Percentiles rank a stretch among this genome's conserved stretches.
These are phyloP conservation scores for Calonectria hawksworthii DNA, from an alignment of 2,329 filamentous ascomycete species.

Conservation along the genomic window DNA sequence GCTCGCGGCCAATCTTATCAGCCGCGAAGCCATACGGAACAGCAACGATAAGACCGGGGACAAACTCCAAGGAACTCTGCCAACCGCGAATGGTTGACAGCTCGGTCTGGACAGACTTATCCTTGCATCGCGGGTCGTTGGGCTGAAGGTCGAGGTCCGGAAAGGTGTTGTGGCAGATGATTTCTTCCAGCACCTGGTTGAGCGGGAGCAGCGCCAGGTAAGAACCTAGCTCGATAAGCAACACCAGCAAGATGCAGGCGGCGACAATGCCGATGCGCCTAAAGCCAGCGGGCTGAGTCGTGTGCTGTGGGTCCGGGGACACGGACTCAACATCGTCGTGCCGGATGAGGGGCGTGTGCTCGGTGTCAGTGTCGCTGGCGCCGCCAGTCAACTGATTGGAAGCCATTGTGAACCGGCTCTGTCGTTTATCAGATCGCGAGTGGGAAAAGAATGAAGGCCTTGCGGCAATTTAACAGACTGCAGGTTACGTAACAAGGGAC, in stretches of 20 bases:
- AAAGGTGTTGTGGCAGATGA: neutral
- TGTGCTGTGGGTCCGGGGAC: neutral
- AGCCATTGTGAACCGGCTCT: neutral
- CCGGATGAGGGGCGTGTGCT: neutral
- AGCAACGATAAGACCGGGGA: neutral
- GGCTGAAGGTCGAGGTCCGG: neutral
- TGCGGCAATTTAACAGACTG: neutral
- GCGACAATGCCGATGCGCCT: neutral
- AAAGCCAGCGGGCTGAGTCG: neutral
- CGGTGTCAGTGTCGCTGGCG: neutral
- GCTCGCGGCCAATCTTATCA: neutral
- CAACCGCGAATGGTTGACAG: neutral
- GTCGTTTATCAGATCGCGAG: too few species aligned
- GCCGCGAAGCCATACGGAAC: neutral
- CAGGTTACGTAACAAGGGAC: neutral
- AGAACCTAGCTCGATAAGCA: neutral
- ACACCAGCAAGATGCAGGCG: neutral
- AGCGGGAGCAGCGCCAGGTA: neutral
- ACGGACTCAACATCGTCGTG: neutral
- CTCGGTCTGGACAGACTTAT: neutral
- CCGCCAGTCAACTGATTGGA: neutral
- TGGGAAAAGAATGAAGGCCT: neutral
- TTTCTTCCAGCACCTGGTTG: conserved; percentile 1
- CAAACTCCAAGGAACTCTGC: conserved; percentile 11
- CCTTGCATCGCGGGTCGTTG: conserved; percentile 6